phyloP scores from a whole-genome alignment of 352 stramenopile species.

The Phytophthora cactorum region DNA sequence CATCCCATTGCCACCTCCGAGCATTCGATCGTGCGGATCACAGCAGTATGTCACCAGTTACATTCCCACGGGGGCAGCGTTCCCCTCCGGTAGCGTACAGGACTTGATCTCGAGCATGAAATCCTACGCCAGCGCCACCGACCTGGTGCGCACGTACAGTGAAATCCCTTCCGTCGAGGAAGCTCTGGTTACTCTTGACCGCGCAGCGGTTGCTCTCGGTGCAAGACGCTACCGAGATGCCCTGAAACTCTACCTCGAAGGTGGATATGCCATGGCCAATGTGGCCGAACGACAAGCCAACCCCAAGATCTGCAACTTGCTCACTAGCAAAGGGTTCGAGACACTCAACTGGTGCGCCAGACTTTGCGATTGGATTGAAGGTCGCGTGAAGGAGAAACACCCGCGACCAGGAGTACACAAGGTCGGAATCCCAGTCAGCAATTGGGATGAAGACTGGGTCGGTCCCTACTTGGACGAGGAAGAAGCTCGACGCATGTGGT shows the following conservation, averaged over 20 bases:
- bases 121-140: constrained; percentile 75
- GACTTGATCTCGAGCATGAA: constrained; percentile 83
- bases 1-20: constrained; percentile 63
- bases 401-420: constrained; percentile 82
- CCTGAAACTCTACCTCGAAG: constrained; percentile 84
- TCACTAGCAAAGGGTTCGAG: constrained; percentile 87
- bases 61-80: constrained; percentile 72
- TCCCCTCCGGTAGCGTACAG: constrained; percentile 61
- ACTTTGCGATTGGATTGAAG: constrained; percentile 87
- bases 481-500: constrained; percentile 80
- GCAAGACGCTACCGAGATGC: constrained; percentile 79
- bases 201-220: constrained; percentile 61
- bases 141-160: constrained; percentile 78
- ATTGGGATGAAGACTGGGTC: constrained; percentile 82
- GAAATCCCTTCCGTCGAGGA: constrained; percentile 83
- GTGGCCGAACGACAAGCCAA: constrained; percentile 80
- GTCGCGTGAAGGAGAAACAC: constrained; percentile 75
- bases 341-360: constrained; percentile 86
- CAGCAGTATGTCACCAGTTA: constrained; percentile 80
- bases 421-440: constrained; percentile 67
- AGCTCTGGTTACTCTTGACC: constrained; percentile 75
- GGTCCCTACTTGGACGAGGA: constrained; percentile 75
- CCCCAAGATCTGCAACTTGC: constrained; percentile 86
- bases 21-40: constrained; percentile 77
- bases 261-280: constrained; percentile 85